Evolutionary conservation across 2,329 filamentous ascomycete genomes (phyloP).

Genomic region (Ceratocystis huliohia): DNA sequence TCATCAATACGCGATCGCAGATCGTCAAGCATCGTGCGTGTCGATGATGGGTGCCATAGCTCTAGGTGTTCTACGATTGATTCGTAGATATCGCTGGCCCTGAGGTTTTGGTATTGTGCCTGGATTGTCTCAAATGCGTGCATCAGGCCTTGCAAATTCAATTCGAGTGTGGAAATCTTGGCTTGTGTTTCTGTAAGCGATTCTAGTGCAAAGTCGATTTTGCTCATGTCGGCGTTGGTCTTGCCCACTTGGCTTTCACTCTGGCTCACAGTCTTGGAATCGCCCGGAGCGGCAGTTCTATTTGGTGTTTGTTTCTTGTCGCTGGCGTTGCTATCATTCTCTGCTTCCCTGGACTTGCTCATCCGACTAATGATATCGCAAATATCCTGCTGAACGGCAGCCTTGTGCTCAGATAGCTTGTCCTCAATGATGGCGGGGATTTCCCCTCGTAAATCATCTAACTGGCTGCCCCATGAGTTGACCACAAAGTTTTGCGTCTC

Average conservation of each 20-base stretch:
- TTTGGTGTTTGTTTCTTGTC: not conserved
- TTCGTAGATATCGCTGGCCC: constrained; percentile 14
- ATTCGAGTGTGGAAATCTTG: not conserved
- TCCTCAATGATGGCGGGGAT: constrained; percentile 5
- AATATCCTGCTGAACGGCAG: not conserved
- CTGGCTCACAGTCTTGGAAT: not conserved
- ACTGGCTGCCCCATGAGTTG: constrained; percentile 11
- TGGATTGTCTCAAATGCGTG: constrained; percentile 14
- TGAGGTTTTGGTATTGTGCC: constrained; percentile 12
- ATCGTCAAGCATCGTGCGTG: constrained; percentile 5
- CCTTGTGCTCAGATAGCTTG: not conserved
- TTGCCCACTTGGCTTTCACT: not conserved
- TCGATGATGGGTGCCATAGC: constrained; percentile 18
- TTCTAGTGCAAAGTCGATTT: not conserved
- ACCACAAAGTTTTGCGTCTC: constrained; percentile 11
- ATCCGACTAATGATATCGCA: not conserved
- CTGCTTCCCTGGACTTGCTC: not conserved
- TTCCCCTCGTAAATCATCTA: constrained; percentile 13
- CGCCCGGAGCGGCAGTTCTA: not conserved
- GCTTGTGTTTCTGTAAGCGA: not conserved
- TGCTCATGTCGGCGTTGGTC: not conserved
- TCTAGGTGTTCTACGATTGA: constrained; percentile 19
- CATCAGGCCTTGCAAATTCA: not conserved
- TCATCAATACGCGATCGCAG: not conserved
- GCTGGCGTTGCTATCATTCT: not conserved